These are phyloP conservation scores for Pleurotus djamor DNA, from an alignment of 768 basidiomycete genomes.

Conservation along the genomic window DNA sequence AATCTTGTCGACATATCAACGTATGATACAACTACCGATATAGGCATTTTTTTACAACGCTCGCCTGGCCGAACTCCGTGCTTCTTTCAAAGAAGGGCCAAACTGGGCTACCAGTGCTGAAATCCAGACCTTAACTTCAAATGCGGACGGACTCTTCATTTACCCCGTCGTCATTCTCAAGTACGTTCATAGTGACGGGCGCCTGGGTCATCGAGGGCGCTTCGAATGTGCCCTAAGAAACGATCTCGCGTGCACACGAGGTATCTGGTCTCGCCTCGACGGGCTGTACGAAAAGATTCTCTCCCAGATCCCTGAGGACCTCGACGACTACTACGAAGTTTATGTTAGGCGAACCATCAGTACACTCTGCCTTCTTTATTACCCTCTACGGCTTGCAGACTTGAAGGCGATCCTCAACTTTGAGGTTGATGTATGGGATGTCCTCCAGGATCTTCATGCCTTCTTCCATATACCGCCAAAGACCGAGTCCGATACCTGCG, in stretches of 20 bases:
- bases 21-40: background rate
- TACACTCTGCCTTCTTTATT: background rate
- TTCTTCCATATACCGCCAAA: background rate
- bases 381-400: background rate
- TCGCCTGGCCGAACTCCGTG: background rate
- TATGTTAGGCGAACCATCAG: background rate
- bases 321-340: background rate
- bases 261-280: background rate
- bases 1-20: background rate
- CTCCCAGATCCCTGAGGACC: background rate
- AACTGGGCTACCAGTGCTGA: background rate
- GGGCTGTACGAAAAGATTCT: background rate
- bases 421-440: background rate
- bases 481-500: background rate
- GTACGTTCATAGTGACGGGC: background rate
- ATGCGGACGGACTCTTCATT: background rate
- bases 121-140: background rate
- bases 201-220: no score
- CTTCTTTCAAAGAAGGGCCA: background rate
- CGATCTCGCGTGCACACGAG: background rate
- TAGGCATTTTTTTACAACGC: background rate
- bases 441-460: background rate
- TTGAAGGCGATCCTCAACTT: background rate
- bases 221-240: background rate
- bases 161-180: background rate